Conservation (phyloP, 768 basidiomycete species). For the Calvatia gigantea region DNA sequence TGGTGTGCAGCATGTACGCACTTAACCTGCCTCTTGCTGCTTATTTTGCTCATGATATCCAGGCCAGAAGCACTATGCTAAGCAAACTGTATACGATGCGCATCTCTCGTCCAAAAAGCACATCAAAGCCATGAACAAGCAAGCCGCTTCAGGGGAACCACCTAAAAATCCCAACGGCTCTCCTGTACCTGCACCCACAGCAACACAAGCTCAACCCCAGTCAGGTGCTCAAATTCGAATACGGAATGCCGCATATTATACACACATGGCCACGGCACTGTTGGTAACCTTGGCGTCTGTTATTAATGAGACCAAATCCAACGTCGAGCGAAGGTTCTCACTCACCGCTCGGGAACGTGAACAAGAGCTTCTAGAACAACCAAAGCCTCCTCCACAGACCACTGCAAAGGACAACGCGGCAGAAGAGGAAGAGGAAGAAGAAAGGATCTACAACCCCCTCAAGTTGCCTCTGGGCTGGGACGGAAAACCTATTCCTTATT, state of each 20-base stretch:
- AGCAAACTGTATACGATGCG: conserved; percentile 96
- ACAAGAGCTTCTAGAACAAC: conserved; percentile 81
- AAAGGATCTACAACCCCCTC: conserved; percentile 95
- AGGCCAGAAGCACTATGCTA: conserved; percentile 96
- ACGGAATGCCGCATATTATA: conserved; percentile 65
- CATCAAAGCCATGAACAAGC: conserved; percentile 81
- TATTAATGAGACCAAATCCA: conserved; percentile 88
- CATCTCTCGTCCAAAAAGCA: conserved; percentile 97
- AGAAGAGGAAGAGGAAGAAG: conserved; percentile 90
- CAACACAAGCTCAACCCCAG: conserved; percentile 21
- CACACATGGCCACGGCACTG: conserved; percentile 66
- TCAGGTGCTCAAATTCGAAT: conserved; percentile 48
- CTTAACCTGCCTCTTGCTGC: conserved; percentile 8
- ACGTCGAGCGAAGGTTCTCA: conserved; percentile 94
- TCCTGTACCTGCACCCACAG: conserved; percentile 24
- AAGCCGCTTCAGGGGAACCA: conserved; percentile 45
- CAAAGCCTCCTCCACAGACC: conserved; percentile 43
- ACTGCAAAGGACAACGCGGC: conserved; percentile 43
- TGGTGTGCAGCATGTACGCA: conserved; percentile 92
- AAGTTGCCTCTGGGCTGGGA: conserved; percentile 98
- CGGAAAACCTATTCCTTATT: conserved; percentile 98
- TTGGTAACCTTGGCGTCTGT: conserved; percentile 60
- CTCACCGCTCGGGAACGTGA: conserved; percentile 98
- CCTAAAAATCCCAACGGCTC: conserved; percentile 59
- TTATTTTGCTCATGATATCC: conserved; percentile 8